Percentiles rank a stretch among this genome's conserved stretches.
Evolutionary conservation across 2,329 filamentous ascomycete species (phyloP).

Genomic region (Trichoderma cornu-damae): DNA sequence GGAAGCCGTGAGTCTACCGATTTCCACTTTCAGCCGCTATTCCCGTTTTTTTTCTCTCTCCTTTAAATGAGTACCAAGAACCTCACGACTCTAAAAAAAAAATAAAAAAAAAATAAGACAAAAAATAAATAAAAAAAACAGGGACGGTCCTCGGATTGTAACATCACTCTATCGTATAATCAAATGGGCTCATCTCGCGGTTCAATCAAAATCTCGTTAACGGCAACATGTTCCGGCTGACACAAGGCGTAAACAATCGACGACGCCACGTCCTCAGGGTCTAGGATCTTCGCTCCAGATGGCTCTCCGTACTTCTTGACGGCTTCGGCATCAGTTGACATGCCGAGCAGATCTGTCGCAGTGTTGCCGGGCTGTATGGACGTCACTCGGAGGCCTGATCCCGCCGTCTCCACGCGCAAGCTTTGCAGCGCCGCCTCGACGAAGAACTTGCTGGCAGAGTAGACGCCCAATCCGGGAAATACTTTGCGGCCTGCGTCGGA

Average conservation of each 20-base stretch:
- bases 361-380: constrained; percentile 73
- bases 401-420: constrained; percentile 69
- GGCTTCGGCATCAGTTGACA: constrained; percentile 72
- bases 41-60: neutral
- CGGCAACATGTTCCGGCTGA: constrained; percentile 69
- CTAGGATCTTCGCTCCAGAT: constrained; percentile 68
- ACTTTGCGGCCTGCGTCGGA: constrained; percentile 78
- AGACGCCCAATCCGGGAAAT: constrained; percentile 75
- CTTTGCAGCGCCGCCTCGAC: constrained; percentile 75
- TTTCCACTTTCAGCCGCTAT: neutral
- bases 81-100: no score
- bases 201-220: constrained; percentile 78
- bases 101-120: no score
- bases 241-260: constrained; percentile 69
- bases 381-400: constrained; percentile 67
- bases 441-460: constrained; percentile 80
- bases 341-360: constrained; percentile 64
- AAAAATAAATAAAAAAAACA: no score
- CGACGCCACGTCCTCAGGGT: constrained; percentile 65
- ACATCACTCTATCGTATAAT: neutral
- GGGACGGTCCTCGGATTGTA: neutral
- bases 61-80: neutral
- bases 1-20: neutral
- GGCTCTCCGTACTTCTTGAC: constrained; percentile 74
- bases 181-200: constrained; percentile 70